Evolutionary conservation across 495 filamentous ascomycete species (phyloP).

Genomic region (Penicillium bialowiezense): DNA sequence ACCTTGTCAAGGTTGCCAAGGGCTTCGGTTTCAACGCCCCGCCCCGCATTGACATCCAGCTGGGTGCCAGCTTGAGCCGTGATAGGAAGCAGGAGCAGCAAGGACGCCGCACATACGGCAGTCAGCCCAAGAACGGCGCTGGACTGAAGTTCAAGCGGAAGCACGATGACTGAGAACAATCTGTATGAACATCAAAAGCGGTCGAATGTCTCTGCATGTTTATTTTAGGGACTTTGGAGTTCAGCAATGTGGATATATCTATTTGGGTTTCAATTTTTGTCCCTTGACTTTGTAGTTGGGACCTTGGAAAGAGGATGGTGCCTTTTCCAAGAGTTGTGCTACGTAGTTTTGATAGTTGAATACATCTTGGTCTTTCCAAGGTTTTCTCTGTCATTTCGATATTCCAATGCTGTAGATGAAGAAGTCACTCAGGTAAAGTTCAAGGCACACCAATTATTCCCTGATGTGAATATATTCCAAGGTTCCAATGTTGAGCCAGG

Average conservation of each 20-base stretch:
- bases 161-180: conserved; percentile 24
- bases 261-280: conserved; percentile 21
- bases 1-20: conserved; percentile 91
- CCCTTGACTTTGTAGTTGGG: neutral
- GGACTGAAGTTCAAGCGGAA: conserved; percentile 49
- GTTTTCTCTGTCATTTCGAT: too few relatives aligned
- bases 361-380: too few relatives aligned
- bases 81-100: conserved; percentile 77
- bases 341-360: too few relatives aligned
- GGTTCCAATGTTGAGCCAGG: too few relatives aligned
- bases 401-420: too few relatives aligned
- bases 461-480: too few relatives aligned
- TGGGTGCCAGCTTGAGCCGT: conserved; percentile 81
- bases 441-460: too few relatives aligned
- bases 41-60: conserved; percentile 84
- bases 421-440: too few relatives aligned
- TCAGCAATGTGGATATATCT: conserved; percentile 31
- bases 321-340: too few relatives aligned
- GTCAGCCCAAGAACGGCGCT: conserved; percentile 52
- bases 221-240: conserved; percentile 24
- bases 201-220: conserved; percentile 24
- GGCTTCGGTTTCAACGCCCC: conserved; percentile 86
- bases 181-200: conserved; percentile 25
- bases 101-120: conserved; percentile 78
- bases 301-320: too few relatives aligned